Base-by-base conservation (phyloP, 2,329 filamentous ascomycete species). In the Aphanocladium album region DNA sequence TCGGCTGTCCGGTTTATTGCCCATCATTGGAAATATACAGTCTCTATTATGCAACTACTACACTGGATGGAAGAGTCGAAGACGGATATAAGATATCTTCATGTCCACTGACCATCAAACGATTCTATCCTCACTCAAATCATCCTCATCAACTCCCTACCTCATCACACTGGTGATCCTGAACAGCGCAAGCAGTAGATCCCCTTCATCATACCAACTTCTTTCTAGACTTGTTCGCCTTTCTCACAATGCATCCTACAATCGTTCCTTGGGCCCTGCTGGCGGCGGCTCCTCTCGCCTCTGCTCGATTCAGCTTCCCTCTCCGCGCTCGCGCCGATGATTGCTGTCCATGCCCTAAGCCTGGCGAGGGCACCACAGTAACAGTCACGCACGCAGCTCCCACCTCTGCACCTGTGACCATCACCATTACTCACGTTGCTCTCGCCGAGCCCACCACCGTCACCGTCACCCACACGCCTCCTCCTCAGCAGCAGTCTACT, bases 331-430 rank as follows among this genome's bases (percentile, higher is more conserved):
- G 64, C 17, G 58, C 56, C n/a, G 60, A 67, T 5, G 66, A 69
- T 51, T 73, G 69, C 54, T 72, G 70, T 46, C 68, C 72, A 37
- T 75, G 73, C 25, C 60, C 67, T 6, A 53, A 60, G 11, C 46
- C 67, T 19, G 53, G 50, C 46, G 39, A 58, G 30, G 63, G 63
- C 23, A 62, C 63, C 23, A 59, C 52, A 9, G 59, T 62, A n/a
- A 70, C 68, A 12, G 64, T 73, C 39, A 72, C 69, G 21, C 39
- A 47, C 12, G 23, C 54, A 16, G 60, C 35, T 16, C 9, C 60
- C 11, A 53, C 37, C 11, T 21, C 27, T 14, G 55, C 45, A 19
- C 58, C 58, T 35, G 23, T 43, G 19, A 61, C 60, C 55, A 54
- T 64, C 19, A 33, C 60, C 16, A 16, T 62, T 3, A 46, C 61